Conservation (phyloP, 2,329 filamentous ascomycete species). For the Phaeosphaeria sp. region DNA sequence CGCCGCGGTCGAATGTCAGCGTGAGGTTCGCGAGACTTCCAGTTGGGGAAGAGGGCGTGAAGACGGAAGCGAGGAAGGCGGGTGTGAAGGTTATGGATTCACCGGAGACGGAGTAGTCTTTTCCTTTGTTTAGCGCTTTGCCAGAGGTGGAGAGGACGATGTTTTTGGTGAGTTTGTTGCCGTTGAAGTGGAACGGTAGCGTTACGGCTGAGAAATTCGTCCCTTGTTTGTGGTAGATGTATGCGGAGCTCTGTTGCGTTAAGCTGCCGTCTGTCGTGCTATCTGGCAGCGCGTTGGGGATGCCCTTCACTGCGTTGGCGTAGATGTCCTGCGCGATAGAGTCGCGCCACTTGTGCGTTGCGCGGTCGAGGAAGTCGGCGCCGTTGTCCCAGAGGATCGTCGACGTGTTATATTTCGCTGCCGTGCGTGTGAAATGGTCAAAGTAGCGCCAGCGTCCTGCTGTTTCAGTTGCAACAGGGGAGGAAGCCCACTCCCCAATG, state of each 20-base stretch:
- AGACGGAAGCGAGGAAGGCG: conserved; percentile 55
- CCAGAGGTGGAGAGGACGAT: conserved; percentile 44
- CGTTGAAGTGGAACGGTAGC: conserved; percentile 62
- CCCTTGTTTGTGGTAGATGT: conserved; percentile 62
- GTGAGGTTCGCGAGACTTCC: conserved; percentile 61
- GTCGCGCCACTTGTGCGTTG: conserved; percentile 59
- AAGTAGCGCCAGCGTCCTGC: conserved; percentile 66
- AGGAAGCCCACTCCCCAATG: conserved; percentile 65
- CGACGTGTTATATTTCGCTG: conserved; percentile 58
- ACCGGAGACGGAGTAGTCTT: conserved; percentile 58
- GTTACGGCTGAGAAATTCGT: conserved; percentile 51
- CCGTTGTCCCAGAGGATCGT: conserved; percentile 68
- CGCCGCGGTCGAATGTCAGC: conserved; percentile 60
- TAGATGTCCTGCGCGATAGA: conserved; percentile 57
- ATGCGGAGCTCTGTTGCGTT: conserved; percentile 60
- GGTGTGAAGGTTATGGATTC: conserved; percentile 56
- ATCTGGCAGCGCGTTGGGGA: conserved; percentile 59
- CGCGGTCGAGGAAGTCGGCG: conserved; percentile 61
- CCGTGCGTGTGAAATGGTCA: conserved; percentile 60
- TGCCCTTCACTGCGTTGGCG: conserved; percentile 52
- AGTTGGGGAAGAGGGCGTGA: conserved; percentile 50
- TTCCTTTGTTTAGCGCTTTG: conserved; percentile 44
- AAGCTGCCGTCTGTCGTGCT: conserved; percentile 59
- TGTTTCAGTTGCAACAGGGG: conserved; percentile 58
- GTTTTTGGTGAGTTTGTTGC: conserved; percentile 56